Evolutionary conservation across 1,284 basidiomycete species (phyloP).

Genomic region (Microbotryomycetes sp.): DNA sequence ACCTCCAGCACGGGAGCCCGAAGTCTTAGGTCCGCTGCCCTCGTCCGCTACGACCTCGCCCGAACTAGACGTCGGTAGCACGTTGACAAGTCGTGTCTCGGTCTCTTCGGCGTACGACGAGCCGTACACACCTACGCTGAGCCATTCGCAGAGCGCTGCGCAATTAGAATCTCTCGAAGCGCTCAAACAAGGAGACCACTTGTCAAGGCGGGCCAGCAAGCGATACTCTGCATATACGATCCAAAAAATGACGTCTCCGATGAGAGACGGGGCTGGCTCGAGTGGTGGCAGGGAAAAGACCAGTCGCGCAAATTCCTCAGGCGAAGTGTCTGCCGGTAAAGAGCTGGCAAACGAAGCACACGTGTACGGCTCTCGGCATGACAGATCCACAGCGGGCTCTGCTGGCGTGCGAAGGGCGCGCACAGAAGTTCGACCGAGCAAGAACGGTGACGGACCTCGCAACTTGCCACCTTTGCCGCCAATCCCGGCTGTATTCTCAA

Average conservation of each 20-base stretch:
- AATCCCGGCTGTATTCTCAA: conserved; percentile 30
- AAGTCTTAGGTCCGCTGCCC: conserved; percentile 4
- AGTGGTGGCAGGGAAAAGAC: background rate
- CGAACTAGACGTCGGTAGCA: too few species aligned
- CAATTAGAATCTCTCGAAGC: conserved; percentile 62
- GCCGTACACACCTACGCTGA: too few species aligned
- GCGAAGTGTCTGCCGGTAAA: conserved; percentile 1
- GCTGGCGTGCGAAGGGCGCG: background rate
- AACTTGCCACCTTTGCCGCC: conserved; percentile 38
- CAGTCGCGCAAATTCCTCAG: background rate
- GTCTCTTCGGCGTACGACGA: too few species aligned
- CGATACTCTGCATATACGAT: conserved; percentile 95
- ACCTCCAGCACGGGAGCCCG: conserved; percentile 9
- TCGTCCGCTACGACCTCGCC: too few species aligned
- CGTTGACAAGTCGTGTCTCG: too few species aligned
- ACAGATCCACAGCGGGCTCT: background rate
- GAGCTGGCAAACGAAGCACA: background rate
- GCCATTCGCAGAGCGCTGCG: background rate
- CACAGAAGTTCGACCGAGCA: background rate
- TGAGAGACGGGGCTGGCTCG: conserved; percentile 6
- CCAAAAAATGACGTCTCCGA: conserved; percentile 68
- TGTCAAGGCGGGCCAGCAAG: conserved; percentile 89
- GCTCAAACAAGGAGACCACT: conserved; percentile 73
- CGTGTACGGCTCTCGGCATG: too few species aligned
- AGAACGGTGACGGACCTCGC: background rate